These are phyloP conservation scores for Trametes cubensis DNA, from an alignment of 768 basidiomycete species.

Conservation along the genomic window DNA sequence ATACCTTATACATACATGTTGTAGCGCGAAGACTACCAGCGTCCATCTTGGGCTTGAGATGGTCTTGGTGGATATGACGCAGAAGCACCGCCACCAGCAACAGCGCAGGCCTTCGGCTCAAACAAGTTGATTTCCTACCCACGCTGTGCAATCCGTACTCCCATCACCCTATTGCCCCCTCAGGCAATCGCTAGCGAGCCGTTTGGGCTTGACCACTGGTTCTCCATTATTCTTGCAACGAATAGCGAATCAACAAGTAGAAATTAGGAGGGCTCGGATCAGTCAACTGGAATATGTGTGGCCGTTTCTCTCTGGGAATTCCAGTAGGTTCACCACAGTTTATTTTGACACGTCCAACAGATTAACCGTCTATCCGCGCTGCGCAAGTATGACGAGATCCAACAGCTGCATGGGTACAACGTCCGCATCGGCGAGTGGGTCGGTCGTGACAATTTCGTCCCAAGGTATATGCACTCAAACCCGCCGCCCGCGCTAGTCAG, in stretches of 20 bases:
- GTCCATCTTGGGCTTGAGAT: no score
- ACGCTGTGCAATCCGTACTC: no score
- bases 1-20: neutral
- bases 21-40: neutral
- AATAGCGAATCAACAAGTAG: no score
- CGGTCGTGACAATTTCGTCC: constrained; percentile 24
- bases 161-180: no score
- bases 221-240: no score
- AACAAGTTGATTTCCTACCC: no score
- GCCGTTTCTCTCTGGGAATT: constrained; percentile 6
- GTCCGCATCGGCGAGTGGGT: constrained; percentile 27
- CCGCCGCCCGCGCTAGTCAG: no score
- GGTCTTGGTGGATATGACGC: neutral
- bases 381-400: constrained; percentile 23
- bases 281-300: constrained; percentile 1
- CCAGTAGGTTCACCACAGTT: neutral
- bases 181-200: no score
- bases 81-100: constrained; percentile 2
- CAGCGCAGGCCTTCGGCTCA: no score
- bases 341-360: no score
- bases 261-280: neutral
- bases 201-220: no score
- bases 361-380: neutral
- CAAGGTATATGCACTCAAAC: constrained; percentile 18
- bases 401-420: constrained; percentile 26